Evolutionary conservation across 805 yeast genomes (phyloP), one percentile per base, ranked within the genome.

Genomic region (Myxozyma nipponensis): DNA sequence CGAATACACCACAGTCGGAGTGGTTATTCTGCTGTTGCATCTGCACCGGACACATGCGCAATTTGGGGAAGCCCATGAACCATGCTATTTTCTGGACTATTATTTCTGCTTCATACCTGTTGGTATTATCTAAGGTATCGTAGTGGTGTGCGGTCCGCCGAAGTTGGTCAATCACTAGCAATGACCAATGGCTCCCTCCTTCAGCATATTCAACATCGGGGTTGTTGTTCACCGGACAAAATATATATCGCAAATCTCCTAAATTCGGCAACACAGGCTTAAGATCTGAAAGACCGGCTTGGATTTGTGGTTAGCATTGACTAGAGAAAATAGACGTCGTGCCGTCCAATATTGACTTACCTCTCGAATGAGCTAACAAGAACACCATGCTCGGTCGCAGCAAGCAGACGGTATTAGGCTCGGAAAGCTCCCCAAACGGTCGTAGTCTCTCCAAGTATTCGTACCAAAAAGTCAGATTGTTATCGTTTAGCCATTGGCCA

Each of bases 131-230:
- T 79, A 79, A 66, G 41, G 86, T 79, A 61, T 86, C 93, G 62
- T 80, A 83, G 9, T 83, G 69, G 21, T 70, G 72, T 6, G 38
- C 19, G 19, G 38, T 6, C 17, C 69, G 66, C 37, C 78, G 83
- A 13, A 74, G 65, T 6, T 76, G 54, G 30, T 76, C 73, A 4
- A 81, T 69, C 15, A 84, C 73, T 13, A 82, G 72, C 15, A 86
- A 66, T 0, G 86, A 80, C 93, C 95, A 85, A 66, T 86, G 93
- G 41, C 80, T 81, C 1, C 91, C 93, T 17, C 82, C 81, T 53
- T 79, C 84, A 1, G 76, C 78, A 0, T 69, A 68, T 42, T 75
- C 83, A 38, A 79, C 69, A 47, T 81, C 83, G 41, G 75, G 83
- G 52, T 78, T 80, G 62, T 79, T 84, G 63, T 83, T 85, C 25